Percentiles rank a stretch among this genome's conserved stretches.
Evolutionary conservation across 306 rosid genomes (phyloP).

Genomic region (Cicer pinnatifidum): DNA sequence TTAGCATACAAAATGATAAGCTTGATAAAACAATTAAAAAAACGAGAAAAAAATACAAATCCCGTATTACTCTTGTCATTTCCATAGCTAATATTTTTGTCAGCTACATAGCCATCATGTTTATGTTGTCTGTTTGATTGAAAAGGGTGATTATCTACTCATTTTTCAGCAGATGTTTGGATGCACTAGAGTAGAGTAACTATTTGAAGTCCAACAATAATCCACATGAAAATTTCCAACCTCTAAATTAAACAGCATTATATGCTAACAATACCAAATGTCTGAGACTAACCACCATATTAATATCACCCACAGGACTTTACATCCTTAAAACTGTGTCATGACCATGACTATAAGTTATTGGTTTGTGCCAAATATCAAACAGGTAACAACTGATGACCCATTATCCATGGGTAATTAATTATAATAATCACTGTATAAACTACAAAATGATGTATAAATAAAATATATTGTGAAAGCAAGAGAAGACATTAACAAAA

Average conservation of each 20-base stretch:
- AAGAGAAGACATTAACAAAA: conserved; percentile 5
- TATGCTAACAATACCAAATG: conserved; percentile 19
- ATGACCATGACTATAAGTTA: neutral
- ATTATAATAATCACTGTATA: neutral
- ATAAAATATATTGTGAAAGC: conserved; percentile 6
- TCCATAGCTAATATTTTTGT: conserved; percentile 17
- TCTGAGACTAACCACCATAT: conserved; percentile 18
- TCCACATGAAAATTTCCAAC: conserved; percentile 14
- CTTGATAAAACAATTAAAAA: conserved; percentile 4
- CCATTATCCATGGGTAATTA: conserved; percentile 34
- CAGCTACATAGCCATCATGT: neutral
- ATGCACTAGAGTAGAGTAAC: neutral
- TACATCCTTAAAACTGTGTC: conserved; percentile 13
- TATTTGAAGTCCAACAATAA: conserved; percentile 32
- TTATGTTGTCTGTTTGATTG: conserved; percentile 4
- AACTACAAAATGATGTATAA: conserved; percentile 14
- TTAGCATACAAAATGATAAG: conserved; percentile 26
- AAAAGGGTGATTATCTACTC: neutral
- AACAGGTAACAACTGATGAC: conserved; percentile 15
- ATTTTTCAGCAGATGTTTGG: conserved; percentile 33
- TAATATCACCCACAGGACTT: conserved; percentile 17
- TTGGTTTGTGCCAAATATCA: conserved; percentile 18
- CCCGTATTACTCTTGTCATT: neutral
- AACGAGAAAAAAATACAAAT: neutral
- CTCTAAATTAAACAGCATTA: neutral